These are phyloP conservation scores for Fusarium proliferatum DNA, from an alignment of 2,329 filamentous ascomycete genomes.

Conservation along the genomic window DNA sequence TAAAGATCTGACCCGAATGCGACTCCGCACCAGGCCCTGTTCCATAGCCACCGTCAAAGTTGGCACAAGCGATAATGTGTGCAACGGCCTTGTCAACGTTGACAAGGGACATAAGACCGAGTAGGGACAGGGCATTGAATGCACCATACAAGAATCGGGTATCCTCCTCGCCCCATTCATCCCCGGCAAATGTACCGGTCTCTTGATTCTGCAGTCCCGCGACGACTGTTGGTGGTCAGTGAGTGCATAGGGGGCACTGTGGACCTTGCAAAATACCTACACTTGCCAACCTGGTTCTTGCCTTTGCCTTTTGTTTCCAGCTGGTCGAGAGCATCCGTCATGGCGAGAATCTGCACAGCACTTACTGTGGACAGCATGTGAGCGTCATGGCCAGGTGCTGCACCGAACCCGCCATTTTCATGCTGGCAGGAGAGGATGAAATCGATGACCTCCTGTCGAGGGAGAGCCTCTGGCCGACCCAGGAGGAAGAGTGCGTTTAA, in stretches of 20 bases:
- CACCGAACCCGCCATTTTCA: slow-evolving; percentile 89
- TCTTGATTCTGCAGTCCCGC: slow-evolving; percentile 81
- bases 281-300: slow-evolving; percentile 79
- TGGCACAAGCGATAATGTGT: slow-evolving; percentile 84
- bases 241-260: slow-evolving; percentile 22
- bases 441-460: slow-evolving; percentile 82
- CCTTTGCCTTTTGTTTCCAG: slow-evolving; percentile 75
- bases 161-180: slow-evolving; percentile 96
- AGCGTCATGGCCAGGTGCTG: slow-evolving; percentile 92
- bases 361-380: slow-evolving; percentile 97
- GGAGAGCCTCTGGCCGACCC: slow-evolving; percentile 81
- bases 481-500: slow-evolving; percentile 89
- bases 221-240: slow-evolving; percentile 68
- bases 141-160: slow-evolving; percentile 94
- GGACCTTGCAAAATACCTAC: slow-evolving; percentile 63
- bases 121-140: slow-evolving; percentile 87
- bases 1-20: slow-evolving; percentile 95
- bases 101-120: slow-evolving; percentile 77
- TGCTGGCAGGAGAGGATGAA: slow-evolving; percentile 97
- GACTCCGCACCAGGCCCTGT: slow-evolving; percentile 91
- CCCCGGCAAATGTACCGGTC: slow-evolving; percentile 90
- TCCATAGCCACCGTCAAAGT: slow-evolving; percentile 95
- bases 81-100: slow-evolving; percentile 83
- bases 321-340: slow-evolving; percentile 84
- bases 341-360: slow-evolving; percentile 91